Percentiles rank a stretch among this genome's conserved stretches.
Evolutionary conservation across 352 stramenopile genomes (phyloP).

Genomic region (Phytopythium helicoides): DNA sequence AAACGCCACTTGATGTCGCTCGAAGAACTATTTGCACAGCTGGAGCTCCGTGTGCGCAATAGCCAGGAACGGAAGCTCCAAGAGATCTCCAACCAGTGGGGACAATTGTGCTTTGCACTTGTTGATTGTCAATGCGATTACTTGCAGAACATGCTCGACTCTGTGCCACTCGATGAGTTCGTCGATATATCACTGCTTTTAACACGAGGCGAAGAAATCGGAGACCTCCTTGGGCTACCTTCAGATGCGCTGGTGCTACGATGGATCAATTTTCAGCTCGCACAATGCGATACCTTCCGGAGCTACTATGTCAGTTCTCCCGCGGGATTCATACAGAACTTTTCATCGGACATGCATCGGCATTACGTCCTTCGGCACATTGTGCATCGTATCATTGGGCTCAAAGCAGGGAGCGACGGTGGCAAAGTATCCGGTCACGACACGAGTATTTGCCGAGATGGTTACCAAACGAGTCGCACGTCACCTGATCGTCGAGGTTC

Average conservation of each 20-base stretch:
- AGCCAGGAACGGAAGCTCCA: conserved; percentile 64
- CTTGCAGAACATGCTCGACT: conserved; percentile 61
- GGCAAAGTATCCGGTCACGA: neutral
- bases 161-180: conserved; percentile 36
- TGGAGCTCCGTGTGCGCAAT: conserved; percentile 42
- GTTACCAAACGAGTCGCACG: neutral
- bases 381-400: conserved; percentile 31
- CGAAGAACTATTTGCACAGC: conserved; percentile 48
- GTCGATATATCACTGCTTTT: conserved; percentile 41
- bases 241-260: conserved; percentile 61
- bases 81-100: conserved; percentile 65
- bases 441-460: no score
- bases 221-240: conserved; percentile 42
- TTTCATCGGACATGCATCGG: conserved; percentile 59
- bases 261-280: conserved; percentile 70
- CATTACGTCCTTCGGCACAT: conserved; percentile 59
- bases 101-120: conserved; percentile 49
- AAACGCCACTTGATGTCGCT: conserved; percentile 55
- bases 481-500: neutral
- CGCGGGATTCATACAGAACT: conserved; percentile 63
- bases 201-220: conserved; percentile 51
- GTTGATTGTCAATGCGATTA: conserved; percentile 51
- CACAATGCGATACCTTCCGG: conserved; percentile 33
- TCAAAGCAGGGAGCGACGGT: conserved; percentile 2
- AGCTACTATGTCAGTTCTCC: conserved; percentile 14